Base-by-base conservation (phyloP, 495 filamentous ascomycete species). In the Parmelia sp. region DNA sequence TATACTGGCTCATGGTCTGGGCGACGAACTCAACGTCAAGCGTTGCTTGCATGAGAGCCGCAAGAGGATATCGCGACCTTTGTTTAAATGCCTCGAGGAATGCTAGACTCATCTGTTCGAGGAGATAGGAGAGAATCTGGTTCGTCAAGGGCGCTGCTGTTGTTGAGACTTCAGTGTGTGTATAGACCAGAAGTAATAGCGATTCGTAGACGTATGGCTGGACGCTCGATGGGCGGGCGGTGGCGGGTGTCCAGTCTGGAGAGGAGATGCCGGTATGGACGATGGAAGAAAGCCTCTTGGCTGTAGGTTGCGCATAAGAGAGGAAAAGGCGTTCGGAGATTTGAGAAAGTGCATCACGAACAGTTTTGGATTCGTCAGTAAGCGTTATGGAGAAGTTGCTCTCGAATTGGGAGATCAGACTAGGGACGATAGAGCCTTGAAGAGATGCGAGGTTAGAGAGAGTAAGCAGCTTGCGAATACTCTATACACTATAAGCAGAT, bases 1-100 rank as follows among this genome's bases (percentile, higher is more conserved):
- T 92, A 71, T 91, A 98, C 62, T 89, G 86, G 62, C 82, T 88
- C 60, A 98, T 77, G 15, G 92, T 96, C 78, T 97, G 95, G 8
- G 91, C 90, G 42, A 97, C 86, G 75, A 97, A 98, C 74, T 98
- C 94, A 12, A 96, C 92, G 65, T 98, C 94, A 8, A 98, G 81
- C 0, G 95, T 97, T 4, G 95, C 95, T 75, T 97, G 95, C 88
- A 97, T 95, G 57, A 98, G 81, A 11, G 86, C 85, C n/a, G 86
- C 77, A 0, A 98, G 86, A 10, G 82, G 78, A 77, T 90, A 97
- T 37, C 78, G 77, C 10, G 80, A 66, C 14, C 90, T 86, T 25
- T 81, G 68, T 62, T 84, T 82, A 77, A 96, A 91, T 0, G 87
- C 84, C 19, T 83, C 79, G 8, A 94, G 79, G 12, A 96, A 82